A percentile compares a stretch with the other conserved stretches of the same genome.
These are phyloP conservation scores for Aspergillus kassunensis DNA, from an alignment of 495 filamentous ascomycete genomes.

Conservation along the genomic window DNA sequence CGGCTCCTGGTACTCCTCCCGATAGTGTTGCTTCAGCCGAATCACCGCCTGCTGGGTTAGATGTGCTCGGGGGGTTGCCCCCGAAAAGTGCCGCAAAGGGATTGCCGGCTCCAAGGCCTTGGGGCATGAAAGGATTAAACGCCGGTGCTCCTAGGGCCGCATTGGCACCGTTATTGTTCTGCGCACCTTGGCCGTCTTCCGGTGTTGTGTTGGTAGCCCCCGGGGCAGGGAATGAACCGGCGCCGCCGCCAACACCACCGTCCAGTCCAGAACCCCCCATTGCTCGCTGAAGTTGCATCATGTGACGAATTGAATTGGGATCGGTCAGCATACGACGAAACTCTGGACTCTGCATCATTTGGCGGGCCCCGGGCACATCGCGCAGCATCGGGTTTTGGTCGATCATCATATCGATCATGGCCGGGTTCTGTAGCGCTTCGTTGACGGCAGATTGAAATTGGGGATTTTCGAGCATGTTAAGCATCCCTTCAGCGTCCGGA, in stretches of 20 bases:
- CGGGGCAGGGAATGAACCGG: constrained; percentile 73
- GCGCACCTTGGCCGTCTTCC: constrained; percentile 34
- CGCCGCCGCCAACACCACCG: constrained; percentile 26
- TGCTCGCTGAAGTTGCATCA: constrained; percentile 70
- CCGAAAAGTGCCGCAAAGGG: constrained; percentile 72
- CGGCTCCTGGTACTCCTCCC: constrained; percentile 22
- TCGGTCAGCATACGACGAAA: constrained; percentile 96
- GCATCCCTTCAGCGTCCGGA: constrained; percentile 72
- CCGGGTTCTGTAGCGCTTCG: constrained; percentile 90
- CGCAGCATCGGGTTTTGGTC: constrained; percentile 83
- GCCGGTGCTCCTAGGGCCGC: constrained; percentile 17
- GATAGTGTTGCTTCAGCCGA: constrained; percentile 21
- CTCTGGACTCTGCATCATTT: constrained; percentile 79
- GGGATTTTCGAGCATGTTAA: constrained; percentile 82
- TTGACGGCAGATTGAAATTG: constrained; percentile 78
- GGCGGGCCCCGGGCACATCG: constrained; percentile 73
- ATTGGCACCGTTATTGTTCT: constrained; percentile 29
- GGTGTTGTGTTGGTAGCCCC: constrained; percentile 74
- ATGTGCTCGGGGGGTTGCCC: constrained; percentile 26
- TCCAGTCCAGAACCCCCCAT: constrained; percentile 57
- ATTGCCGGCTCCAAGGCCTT: constrained; percentile 53
- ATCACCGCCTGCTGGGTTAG: constrained; percentile 17
- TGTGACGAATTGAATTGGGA: constrained; percentile 74
- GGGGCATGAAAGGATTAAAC: constrained; percentile 39
- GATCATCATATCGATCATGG: constrained; percentile 89